Evolutionary conservation across 257 asterid genomes (phyloP).

Genomic region (Solanum chiquidenum): DNA sequence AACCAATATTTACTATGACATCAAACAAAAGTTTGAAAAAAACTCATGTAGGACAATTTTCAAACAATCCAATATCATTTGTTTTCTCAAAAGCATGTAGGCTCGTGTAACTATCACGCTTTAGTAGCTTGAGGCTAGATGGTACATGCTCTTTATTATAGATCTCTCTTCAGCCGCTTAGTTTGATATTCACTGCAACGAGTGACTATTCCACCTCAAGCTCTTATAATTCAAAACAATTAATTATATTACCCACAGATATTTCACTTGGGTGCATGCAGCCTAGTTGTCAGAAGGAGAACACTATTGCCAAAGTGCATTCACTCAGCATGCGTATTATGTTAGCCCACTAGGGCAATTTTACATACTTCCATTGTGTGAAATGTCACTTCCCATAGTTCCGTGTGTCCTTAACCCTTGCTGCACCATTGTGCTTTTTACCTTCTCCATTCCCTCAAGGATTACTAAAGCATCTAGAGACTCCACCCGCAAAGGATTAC

Average conservation of each 20-base stretch:
- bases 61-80: background rate
- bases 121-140: background rate
- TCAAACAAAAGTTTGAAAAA: background rate
- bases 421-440: background rate
- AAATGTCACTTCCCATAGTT: background rate
- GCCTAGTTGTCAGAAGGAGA: background rate
- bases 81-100: background rate
- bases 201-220: background rate
- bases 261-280: background rate
- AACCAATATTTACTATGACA: background rate
- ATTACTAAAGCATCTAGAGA: background rate
- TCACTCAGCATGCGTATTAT: background rate
- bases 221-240: background rate
- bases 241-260: background rate
- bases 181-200: background rate
- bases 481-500: background rate
- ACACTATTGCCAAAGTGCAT: background rate
- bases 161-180: background rate
- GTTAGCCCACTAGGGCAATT: background rate
- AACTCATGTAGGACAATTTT: background rate
- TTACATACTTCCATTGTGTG: background rate
- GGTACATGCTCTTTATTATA: background rate
- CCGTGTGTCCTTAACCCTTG: background rate
- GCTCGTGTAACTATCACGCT: background rate
- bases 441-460: background rate